Evolutionary conservation across 169 alveolate species (phyloP).

Genomic region (Plasmodium fragile): DNA sequence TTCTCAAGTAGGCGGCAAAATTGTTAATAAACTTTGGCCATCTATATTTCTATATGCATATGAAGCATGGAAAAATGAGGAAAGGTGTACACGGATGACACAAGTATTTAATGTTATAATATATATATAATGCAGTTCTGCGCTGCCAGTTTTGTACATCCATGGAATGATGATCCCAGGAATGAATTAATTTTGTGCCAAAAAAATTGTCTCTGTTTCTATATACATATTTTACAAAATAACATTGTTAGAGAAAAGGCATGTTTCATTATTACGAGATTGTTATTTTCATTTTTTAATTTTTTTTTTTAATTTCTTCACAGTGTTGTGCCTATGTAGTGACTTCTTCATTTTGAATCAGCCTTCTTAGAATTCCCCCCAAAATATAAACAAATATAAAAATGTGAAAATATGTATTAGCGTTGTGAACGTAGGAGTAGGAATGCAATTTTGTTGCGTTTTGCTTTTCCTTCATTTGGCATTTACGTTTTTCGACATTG

Average conservation of each 20-base stretch:
- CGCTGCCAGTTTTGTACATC: neutral
- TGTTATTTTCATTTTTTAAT: neutral
- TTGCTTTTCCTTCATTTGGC: neutral
- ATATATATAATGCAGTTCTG: neutral
- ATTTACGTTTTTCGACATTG: neutral
- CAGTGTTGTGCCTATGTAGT: neutral
- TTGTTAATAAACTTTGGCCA: neutral
- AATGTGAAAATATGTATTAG: neutral
- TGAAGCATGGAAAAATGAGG: neutral
- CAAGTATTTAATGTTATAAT: neutral
- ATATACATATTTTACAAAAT: neutral
- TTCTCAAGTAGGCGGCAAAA: neutral
- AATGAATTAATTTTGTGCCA: neutral
- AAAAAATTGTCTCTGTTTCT: neutral
- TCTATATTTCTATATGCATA: neutral
- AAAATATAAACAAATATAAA: neutral
- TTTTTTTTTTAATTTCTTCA: neutral
- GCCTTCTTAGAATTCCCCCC: neutral
- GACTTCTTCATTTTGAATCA: neutral
- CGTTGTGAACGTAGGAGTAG: neutral
- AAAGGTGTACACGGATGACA: neutral
- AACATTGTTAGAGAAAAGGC: neutral
- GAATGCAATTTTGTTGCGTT: neutral
- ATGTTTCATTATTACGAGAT: neutral
- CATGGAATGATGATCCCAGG: neutral